These are phyloP conservation scores for Trichophyton benhamiae DNA, from an alignment of 2,329 filamentous ascomycete species.

Conservation along the genomic window DNA sequence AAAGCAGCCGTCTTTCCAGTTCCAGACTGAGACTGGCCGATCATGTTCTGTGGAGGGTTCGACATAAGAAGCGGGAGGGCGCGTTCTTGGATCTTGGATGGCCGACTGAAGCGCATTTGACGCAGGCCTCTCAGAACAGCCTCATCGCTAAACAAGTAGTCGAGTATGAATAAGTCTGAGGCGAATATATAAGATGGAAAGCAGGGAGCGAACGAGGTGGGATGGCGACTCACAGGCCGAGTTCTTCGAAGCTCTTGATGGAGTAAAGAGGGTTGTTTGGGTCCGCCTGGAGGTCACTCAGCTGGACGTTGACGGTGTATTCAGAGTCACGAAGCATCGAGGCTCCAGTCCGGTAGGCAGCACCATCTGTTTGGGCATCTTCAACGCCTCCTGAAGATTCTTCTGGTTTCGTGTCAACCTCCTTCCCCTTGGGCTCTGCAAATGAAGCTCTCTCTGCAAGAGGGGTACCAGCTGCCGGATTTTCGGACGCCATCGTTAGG, in stretches of 20 bases:
- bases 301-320: slow-evolving; percentile 83
- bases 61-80: slow-evolving; percentile 79
- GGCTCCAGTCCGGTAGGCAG: slow-evolving; percentile 28
- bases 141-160: slow-evolving; percentile 33
- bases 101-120: slow-evolving; percentile 78
- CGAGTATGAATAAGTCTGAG: neutral
- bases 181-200: neutral
- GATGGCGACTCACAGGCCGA: slow-evolving; percentile 58
- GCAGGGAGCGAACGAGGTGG: neutral
- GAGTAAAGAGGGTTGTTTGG: slow-evolving; percentile 80
- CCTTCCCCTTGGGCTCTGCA: slow-evolving; percentile 21
- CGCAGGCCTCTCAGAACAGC: slow-evolving; percentile 65
- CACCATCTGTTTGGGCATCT: slow-evolving; percentile 30
- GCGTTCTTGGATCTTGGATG: slow-evolving; percentile 95
- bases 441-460: slow-evolving; percentile 39
- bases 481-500: slow-evolving; percentile 29
- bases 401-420: neutral
- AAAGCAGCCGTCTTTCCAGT: slow-evolving; percentile 98
- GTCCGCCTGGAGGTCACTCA: slow-evolving; percentile 78
- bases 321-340: slow-evolving; percentile 55
- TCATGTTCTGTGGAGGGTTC: slow-evolving; percentile 83
- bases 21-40: slow-evolving; percentile 97
- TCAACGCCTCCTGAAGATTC: slow-evolving; percentile 6
- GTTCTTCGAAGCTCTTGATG: slow-evolving; percentile 68
- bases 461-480: slow-evolving; percentile 25